A percentile compares a stretch with the other conserved stretches of the same genome.
Evolutionary conservation across 176 grass and related monocot species (phyloP).

Genomic region (Raddia distichophylla): DNA sequence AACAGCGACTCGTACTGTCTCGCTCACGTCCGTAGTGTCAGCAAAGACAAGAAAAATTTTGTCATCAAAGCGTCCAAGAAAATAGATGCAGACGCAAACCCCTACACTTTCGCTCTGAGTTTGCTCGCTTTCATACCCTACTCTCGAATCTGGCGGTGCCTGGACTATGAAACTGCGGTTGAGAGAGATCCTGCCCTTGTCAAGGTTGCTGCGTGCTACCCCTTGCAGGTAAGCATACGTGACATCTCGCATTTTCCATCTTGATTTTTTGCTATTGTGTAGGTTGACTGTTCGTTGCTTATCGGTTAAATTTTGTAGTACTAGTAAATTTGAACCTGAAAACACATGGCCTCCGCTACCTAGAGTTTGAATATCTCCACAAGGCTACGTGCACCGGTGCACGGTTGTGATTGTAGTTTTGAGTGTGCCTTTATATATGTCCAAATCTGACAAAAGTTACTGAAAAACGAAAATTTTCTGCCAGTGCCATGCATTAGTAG

Average conservation of each 20-base stretch:
- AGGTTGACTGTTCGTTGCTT: too few relatives aligned
- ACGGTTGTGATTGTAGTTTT: too few relatives aligned
- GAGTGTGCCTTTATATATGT: too few relatives aligned
- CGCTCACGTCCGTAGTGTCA: not conserved
- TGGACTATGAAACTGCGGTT: constrained; percentile 18
- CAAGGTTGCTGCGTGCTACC: not conserved
- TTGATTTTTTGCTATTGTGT: not conserved
- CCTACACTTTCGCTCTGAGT: constrained; percentile 28
- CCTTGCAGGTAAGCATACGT: constrained; percentile 15
- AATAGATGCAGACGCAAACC: constrained; percentile 1
- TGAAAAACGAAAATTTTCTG: too few relatives aligned
- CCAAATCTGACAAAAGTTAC: too few relatives aligned
- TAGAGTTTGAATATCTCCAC: too few relatives aligned
- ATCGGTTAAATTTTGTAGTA: too few relatives aligned
- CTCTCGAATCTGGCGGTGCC: constrained; percentile 56
- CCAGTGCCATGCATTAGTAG: too few relatives aligned
- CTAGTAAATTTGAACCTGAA: too few relatives aligned
- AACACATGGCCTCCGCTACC: too few relatives aligned
- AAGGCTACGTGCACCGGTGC: too few relatives aligned
- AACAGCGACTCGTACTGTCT: constrained; percentile 22
- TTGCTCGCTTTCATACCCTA: constrained; percentile 60
- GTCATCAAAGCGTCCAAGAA: constrained; percentile 35
- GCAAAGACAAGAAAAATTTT: not conserved
- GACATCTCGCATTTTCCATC: too few relatives aligned
- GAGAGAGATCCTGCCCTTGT: constrained; percentile 36